Conservation (phyloP, 768 basidiomycete species). For the Trametes maxima region DNA sequence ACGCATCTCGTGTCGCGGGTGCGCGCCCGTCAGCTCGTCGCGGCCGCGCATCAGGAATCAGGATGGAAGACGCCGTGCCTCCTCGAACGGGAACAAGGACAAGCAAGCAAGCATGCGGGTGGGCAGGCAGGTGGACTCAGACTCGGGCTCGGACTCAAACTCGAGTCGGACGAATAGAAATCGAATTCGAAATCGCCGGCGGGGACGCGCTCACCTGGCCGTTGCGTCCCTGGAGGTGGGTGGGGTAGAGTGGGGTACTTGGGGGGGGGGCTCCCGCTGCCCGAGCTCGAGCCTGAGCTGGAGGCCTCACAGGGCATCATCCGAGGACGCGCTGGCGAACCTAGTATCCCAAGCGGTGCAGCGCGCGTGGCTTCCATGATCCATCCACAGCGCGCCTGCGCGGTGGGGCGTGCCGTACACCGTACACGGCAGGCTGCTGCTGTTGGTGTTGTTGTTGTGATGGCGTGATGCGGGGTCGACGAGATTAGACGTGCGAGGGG, state of each 20-base stretch:
- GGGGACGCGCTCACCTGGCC: slow-evolving; percentile 4
- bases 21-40: slow-evolving; percentile 8
- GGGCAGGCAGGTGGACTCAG: background rate
- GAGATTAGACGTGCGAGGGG: background rate
- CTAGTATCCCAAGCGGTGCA: slow-evolving; percentile 18
- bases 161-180: too few species aligned
- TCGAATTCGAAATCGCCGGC: background rate
- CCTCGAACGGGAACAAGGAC: background rate
- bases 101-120: background rate
- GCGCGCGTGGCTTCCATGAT: slow-evolving; percentile 14
- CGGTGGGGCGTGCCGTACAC: background rate
- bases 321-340: slow-evolving; percentile 1
- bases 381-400: background rate
- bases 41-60: background rate
- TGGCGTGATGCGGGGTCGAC: background rate
- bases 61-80: background rate
- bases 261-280: too few species aligned
- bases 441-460: too few species aligned
- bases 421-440: background rate
- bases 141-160: too few species aligned
- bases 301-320: background rate
- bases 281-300: background rate
- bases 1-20: background rate
- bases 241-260: too few species aligned
- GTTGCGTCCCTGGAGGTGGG: too few species aligned